A percentile compares a stretch with the other conserved stretches of the same genome.
Evolutionary conservation across 108 stramenopile genomes (phyloP).

Genomic region (Aurantiochytrium sp.): DNA sequence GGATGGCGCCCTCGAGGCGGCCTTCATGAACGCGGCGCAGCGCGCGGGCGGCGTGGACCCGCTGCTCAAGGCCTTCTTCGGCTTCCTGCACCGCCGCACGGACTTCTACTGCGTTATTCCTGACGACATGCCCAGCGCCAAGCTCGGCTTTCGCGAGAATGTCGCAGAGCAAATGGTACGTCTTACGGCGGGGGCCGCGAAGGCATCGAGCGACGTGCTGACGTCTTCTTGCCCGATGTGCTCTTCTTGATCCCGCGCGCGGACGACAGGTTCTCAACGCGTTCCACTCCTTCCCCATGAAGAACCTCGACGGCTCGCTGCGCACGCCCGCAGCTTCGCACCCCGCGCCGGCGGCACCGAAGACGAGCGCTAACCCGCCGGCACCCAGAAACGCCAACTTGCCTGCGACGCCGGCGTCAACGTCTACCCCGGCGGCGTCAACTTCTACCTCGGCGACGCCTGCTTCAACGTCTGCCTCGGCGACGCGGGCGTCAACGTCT

Average conservation of each 20-base stretch:
- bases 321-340: too few relatives aligned
- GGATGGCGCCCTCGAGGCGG: neutral
- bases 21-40: conserved; percentile 19
- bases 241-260: too few relatives aligned
- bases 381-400: too few relatives aligned
- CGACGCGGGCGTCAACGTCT: too few relatives aligned
- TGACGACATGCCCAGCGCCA: neutral
- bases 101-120: conserved; percentile 36
- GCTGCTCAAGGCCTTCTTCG: conserved; percentile 36
- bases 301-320: neutral
- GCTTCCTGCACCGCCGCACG: conserved; percentile 38
- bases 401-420: too few relatives aligned
- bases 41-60: conserved; percentile 34
- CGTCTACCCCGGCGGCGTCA: too few relatives aligned
- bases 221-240: too few relatives aligned
- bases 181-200: neutral
- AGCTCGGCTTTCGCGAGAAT: conserved; percentile 33
- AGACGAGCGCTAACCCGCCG: too few relatives aligned
- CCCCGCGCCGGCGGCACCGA: too few relatives aligned
- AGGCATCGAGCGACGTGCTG: neutral
- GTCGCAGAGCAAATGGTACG: conserved; percentile 4
- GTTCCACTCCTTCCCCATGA: neutral
- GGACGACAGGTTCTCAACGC: neutral
- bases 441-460: too few relatives aligned
- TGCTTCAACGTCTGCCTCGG: too few relatives aligned